These are phyloP conservation scores for Cutaneotrichosporon cavernicola DNA, from an alignment of 1,284 basidiomycete species.

Conservation along the genomic window DNA sequence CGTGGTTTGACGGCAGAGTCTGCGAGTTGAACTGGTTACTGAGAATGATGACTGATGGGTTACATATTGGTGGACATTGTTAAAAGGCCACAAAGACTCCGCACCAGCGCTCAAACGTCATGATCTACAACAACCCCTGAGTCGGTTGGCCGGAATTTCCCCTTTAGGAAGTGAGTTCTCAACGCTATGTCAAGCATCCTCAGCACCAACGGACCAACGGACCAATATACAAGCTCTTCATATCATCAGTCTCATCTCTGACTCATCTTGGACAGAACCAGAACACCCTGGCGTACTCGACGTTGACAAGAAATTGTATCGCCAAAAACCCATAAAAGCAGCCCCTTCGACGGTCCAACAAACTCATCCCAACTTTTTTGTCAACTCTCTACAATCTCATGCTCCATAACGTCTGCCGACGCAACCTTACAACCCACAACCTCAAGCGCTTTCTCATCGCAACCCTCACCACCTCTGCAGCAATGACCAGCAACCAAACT, in stretches of 20 bases:
- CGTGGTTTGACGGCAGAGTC: background rate
- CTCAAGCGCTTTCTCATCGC: conserved; percentile 14
- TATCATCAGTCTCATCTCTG: background rate
- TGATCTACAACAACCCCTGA: background rate
- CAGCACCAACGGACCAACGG: background rate
- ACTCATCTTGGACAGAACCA: background rate
- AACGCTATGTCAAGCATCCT: conserved; percentile 3
- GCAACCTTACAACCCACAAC: background rate
- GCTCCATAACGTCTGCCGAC: conserved; percentile 8
- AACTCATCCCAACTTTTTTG: conserved; percentile 13
- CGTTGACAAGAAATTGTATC: background rate
- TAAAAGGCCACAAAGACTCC: background rate
- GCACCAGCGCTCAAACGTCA: background rate
- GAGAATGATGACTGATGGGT: background rate
- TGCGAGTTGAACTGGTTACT: background rate
- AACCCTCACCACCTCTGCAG: conserved; percentile 10
- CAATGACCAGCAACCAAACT: conserved; percentile 10
- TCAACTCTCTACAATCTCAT: background rate
- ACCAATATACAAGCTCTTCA: no score
- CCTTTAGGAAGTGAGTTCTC: conserved; percentile 18
- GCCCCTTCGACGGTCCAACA: background rate
- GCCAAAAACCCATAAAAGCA: conserved; percentile 17
- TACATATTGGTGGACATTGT: background rate
- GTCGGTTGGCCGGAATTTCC: conserved; percentile 11
- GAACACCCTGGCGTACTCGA: background rate